phyloP scores from a whole-genome alignment of 306 rosid species.

The Trifolium pratense region DNA sequence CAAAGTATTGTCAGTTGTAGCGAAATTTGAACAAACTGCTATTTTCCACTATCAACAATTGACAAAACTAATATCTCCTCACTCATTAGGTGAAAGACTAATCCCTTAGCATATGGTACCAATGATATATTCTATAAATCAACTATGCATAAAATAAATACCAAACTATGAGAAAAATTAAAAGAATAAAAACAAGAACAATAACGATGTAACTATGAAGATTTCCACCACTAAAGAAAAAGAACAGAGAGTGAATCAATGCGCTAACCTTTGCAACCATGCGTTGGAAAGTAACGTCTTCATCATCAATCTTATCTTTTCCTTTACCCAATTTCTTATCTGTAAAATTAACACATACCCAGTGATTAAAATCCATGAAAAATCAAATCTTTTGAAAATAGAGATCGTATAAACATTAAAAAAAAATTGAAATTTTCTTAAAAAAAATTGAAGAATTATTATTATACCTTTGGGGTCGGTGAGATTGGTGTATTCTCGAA shows the following conservation, averaged over 20 bases:
- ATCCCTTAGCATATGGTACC: not conserved
- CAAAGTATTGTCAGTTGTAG: not conserved
- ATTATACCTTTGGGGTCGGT: constrained; percentile 87
- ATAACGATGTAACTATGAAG: not conserved
- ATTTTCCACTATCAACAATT: not conserved
- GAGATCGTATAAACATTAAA: not conserved
- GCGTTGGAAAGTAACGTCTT: constrained; percentile 94
- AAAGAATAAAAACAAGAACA: not conserved
- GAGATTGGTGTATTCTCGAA: constrained; percentile 98
- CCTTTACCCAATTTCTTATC: constrained; percentile 96
- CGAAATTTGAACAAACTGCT: too few species aligned
- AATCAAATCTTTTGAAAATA: constrained; percentile 28
- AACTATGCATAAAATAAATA: not conserved
- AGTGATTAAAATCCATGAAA: not conserved
- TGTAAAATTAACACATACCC: constrained; percentile 46
- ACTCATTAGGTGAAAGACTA: not conserved
- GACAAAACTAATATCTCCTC: not conserved
- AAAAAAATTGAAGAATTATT: not conserved
- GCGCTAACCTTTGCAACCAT: constrained; percentile 99
- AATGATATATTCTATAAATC: not conserved
- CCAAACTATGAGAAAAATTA: not conserved
- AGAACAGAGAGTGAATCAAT: constrained; percentile 58
- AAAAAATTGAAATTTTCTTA: too few species aligned
- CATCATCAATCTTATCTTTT: constrained; percentile 93
- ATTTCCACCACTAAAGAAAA: not conserved